Evolutionary conservation across 768 basidiomycete species (phyloP), one percentile per base, ranked within the genome.

Genomic region (Leccinum arenicola): DNA sequence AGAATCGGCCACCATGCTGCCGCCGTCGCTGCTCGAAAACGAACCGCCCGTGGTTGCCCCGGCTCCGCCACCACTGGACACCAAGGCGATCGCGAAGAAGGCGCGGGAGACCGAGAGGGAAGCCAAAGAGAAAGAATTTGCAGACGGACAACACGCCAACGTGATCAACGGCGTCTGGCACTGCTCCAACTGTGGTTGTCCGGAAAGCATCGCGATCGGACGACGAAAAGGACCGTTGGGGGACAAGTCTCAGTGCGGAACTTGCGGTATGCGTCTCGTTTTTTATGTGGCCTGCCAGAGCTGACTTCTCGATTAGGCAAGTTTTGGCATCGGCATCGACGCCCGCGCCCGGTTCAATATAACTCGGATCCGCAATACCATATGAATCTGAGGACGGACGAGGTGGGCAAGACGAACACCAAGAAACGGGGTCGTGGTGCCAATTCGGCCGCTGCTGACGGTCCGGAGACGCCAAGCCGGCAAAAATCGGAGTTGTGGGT

Each of bases 101-200:
- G 80, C 79, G 23, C 89, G 87, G 74, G 91, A 92, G 70, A 78
- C 84, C 14, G 91, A 91, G 74, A 76, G 88, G 35, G 89, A 91
- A 68, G 90, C 91, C 21, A 93, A 92, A 72, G 89, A 91, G 71
- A 87, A 80, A 68, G 91, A 91, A 72, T 91, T 86, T 68, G 86
- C 86, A 43, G 88, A 93, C 66, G 88, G 90, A 8, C 89, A 91
- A 68, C 91, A 91, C 66, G 80, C 87, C 40, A 91, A 93, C 69
- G 79, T 84, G 65, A 88, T 94, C 69, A 78, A 94, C 64, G 93
- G 91, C 1, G 80, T 91, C 4, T 97, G 95, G 95, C 92, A 94
- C 75, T 98, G 95, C 70, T 93, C 92, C 19, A 96, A 94, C 68
- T 97, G 93, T 66, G 95, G 95, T 6, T 91, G 91, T 69, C 95